A percentile compares a stretch with the other conserved stretches of the same genome.
These are phyloP conservation scores for Tritrichomonas foetus DNA, from an alignment of 208 protist species.

Conservation along the genomic window DNA sequence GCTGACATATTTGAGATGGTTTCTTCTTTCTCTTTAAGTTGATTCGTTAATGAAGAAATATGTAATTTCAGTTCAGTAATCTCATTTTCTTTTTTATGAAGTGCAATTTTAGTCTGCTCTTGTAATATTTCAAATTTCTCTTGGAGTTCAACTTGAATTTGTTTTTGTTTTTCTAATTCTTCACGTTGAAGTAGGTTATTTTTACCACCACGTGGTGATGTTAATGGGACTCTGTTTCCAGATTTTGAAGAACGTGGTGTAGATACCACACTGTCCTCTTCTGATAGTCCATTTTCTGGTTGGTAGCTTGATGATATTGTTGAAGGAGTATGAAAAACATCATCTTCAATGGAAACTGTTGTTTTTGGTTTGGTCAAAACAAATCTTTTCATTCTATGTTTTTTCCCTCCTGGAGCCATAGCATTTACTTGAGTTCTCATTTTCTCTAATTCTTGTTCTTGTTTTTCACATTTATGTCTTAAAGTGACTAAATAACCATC, in stretches of 20 bases:
- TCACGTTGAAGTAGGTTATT: no score
- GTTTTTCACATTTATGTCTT: background rate
- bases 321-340: background rate
- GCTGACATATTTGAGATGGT: background rate
- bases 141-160: background rate
- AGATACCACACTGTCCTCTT: background rate
- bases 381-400: no score
- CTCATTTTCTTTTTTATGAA: no score
- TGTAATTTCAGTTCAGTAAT: no score
- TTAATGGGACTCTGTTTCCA: no score
- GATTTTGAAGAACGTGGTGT: background rate
- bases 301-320: no score
- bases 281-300: no score
- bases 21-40: background rate
- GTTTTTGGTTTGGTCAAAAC: background rate
- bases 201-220: no score
- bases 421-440: background rate
- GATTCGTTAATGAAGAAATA: background rate
- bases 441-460: conserved; percentile 6
- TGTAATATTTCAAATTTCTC: background rate
- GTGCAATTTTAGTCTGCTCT: background rate
- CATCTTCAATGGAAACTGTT: background rate
- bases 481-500: conserved; percentile 1
- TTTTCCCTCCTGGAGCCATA: background rate
- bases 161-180: background rate